phyloP scores from a whole-genome alignment of 2,329 filamentous ascomycete genomes.

The Trichoderma breve region DNA sequence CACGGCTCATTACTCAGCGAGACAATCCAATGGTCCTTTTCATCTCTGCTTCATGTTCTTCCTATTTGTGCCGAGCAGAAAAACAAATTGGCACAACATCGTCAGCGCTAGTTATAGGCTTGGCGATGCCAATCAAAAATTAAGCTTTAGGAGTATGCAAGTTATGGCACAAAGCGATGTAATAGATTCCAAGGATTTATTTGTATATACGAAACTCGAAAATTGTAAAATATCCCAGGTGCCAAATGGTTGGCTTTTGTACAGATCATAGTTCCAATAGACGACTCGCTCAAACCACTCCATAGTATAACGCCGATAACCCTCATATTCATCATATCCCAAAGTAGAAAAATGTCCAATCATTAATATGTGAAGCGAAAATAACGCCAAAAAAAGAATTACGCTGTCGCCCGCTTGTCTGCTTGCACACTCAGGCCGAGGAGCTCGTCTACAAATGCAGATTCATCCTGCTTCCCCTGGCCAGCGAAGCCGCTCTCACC shows the following conservation, averaged over 20 bases:
- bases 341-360: background rate
- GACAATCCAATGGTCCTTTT: too few relatives aligned
- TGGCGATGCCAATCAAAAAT: too few relatives aligned
- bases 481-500: background rate
- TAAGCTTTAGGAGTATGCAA: too few relatives aligned
- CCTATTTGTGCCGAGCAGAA: too few relatives aligned
- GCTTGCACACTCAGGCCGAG: background rate
- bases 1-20: too few relatives aligned
- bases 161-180: too few relatives aligned
- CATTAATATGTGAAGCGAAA: background rate
- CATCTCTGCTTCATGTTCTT: too few relatives aligned
- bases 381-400: background rate
- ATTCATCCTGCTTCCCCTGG: background rate
- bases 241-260: background rate
- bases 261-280: background rate
- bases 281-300: background rate
- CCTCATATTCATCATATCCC: background rate
- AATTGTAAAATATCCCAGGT: background rate
- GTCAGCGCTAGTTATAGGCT: too few relatives aligned
- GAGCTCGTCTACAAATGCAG: background rate
- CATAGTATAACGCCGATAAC: background rate
- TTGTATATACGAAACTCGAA: background rate
- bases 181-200: too few relatives aligned
- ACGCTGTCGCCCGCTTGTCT: background rate
- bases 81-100: too few relatives aligned